phyloP scores from a whole-genome alignment of 2,329 filamentous ascomycete genomes.

The Arthrobotrys conoides region DNA sequence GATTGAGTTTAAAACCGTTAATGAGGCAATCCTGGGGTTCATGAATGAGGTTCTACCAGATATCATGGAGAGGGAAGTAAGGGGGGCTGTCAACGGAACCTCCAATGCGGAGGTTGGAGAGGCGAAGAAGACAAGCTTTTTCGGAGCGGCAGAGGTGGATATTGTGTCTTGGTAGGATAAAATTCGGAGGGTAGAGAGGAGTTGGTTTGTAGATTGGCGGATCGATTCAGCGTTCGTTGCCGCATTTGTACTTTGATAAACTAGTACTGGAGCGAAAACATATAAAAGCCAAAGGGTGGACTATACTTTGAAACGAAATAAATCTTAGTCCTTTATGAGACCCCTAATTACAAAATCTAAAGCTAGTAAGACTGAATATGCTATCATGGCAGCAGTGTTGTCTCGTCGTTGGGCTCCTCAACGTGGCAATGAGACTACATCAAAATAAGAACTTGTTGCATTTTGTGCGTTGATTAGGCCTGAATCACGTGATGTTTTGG shows the following conservation, averaged over 20 bases:
- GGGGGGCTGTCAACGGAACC: not conserved
- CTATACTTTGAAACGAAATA: not conserved
- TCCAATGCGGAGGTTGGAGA: slow-evolving; percentile 38
- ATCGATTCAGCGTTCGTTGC: slow-evolving; percentile 23
- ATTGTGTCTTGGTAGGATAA: slow-evolving; percentile 49
- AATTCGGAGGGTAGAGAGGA: slow-evolving; percentile 34
- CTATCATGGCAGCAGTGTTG: too few relatives aligned
- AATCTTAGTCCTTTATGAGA: not conserved
- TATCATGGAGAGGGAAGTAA: slow-evolving; percentile 78
- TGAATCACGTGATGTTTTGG: too few relatives aligned
- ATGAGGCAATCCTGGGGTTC: slow-evolving; percentile 86
- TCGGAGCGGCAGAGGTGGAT: slow-evolving; percentile 56
- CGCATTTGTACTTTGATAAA: slow-evolving; percentile 7
- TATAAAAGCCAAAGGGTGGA: not conserved
- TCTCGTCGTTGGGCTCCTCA: too few relatives aligned
- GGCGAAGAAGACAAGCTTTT: slow-evolving; percentile 58
- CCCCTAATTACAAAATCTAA: too few relatives aligned
- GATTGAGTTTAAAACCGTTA: slow-evolving; percentile 97
- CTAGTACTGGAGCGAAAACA: not conserved
- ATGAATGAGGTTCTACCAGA: slow-evolving; percentile 85
- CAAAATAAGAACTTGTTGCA: too few relatives aligned
- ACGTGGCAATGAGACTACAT: too few relatives aligned
- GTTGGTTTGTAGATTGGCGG: slow-evolving; percentile 41
- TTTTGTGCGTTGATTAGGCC: too few relatives aligned
- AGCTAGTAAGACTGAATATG: too few relatives aligned